Base-by-base conservation (phyloP, 768 basidiomycete genomes). In the Leccinum subtestaceum region DNA sequence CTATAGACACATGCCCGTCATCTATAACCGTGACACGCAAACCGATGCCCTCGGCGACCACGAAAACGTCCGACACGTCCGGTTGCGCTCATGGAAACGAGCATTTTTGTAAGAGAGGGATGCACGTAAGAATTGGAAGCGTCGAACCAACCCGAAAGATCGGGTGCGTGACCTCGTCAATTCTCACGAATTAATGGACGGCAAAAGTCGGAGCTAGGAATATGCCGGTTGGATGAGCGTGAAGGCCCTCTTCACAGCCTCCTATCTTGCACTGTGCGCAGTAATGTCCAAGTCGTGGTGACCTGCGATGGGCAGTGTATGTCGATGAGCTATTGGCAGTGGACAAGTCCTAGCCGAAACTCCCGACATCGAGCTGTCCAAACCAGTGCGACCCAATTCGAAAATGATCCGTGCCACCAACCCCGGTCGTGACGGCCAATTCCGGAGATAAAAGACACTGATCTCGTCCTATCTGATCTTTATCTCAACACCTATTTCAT, bases 371-470 rank as follows among this genome's bases (percentile, higher is more conserved):
- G 15, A 31, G 36, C 45, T 40, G 29, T 52, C 36, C 62, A 49
- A 61, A 61, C 46, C 53, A 12, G 64, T 63, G 47, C 51, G 29
- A 17, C n/a, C 5, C 11, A 32, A 32, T 27, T 23, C 23, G 21
- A 36, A 23, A 23, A 60, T 21, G 6, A n/a, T 36, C 50, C 15
- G 23, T 53, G 43, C 53, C 47, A 57, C 61, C 34, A 19, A 19
- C 19, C 17, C 43, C 19, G 43, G 40, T 43, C 9, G 40, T 45
- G 43, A 19, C 43, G 40, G 40, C 10, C 9, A 29, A 47, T 52
- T 60, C 31, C 21, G 52, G 47, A 29, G 62, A 67, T 67, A 65
- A 70, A 68, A 27, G 38, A 4, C 12, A 1, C 1, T 10, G 19
- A 45, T 45, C 43, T 45, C 11, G 43, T 45, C 43, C 5, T 19